Evolutionary conservation across 1,284 basidiomycete genomes (phyloP).

Genomic region (Lignosus rhinocerotis): DNA sequence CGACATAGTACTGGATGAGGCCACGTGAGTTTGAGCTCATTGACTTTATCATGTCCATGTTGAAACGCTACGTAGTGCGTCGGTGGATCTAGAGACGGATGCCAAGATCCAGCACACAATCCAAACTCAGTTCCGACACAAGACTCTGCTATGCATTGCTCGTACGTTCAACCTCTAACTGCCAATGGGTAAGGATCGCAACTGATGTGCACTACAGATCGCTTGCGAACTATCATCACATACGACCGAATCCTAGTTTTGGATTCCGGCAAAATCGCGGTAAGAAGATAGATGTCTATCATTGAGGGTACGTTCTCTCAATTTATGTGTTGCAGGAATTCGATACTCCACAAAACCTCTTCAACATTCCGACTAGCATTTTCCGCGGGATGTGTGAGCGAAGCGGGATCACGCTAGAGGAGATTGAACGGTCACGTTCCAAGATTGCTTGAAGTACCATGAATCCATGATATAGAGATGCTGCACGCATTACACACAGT

Average conservation of each 20-base stretch:
- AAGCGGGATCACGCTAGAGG: slow-evolving; percentile 54
- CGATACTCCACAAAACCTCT: slow-evolving; percentile 66
- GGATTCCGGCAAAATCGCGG: slow-evolving; percentile 68
- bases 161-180: slow-evolving; percentile 22
- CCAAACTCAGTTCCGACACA: slow-evolving; percentile 42
- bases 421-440: slow-evolving; percentile 41
- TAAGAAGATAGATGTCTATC: slow-evolving; percentile 30
- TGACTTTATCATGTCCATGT: neutral
- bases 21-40: slow-evolving; percentile 27
- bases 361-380: slow-evolving; percentile 50
- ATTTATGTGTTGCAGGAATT: slow-evolving; percentile 53
- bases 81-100: slow-evolving; percentile 61
- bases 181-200: neutral
- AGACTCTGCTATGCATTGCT: slow-evolving; percentile 34
- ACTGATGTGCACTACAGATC: slow-evolving; percentile 41
- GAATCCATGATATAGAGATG: neutral
- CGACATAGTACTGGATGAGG: slow-evolving; percentile 31
- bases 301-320: neutral
- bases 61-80: slow-evolving; percentile 31
- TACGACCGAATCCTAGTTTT: slow-evolving; percentile 79
- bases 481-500: neutral
- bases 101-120: slow-evolving; percentile 63
- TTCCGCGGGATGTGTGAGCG: slow-evolving; percentile 71
- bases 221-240: slow-evolving; percentile 76
- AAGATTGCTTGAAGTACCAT: slow-evolving; percentile 6